A percentile compares a stretch with the other conserved stretches of the same genome.
Conservation (phyloP, 2,329 filamentous ascomycete species). For the Trichoderma sp. region DNA sequence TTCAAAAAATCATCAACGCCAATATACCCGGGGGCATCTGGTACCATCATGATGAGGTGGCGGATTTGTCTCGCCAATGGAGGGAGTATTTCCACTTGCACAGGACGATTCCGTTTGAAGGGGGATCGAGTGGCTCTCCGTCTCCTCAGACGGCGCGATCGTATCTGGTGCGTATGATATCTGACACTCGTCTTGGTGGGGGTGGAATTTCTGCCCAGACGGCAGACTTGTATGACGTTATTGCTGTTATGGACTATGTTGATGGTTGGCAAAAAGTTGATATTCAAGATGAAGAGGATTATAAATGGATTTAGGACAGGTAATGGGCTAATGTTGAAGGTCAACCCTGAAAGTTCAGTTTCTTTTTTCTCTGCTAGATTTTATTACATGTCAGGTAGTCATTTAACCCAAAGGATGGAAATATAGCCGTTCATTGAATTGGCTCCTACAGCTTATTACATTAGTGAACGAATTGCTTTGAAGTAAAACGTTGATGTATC, state of each 20-base stretch:
- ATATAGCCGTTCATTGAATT: no score
- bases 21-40: background rate
- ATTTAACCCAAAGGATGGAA: background rate
- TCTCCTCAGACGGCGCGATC: background rate
- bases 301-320: background rate
- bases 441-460: no score
- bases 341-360: no score
- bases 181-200: background rate
- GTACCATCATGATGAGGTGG: background rate
- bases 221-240: background rate
- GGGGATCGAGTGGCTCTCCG: background rate
- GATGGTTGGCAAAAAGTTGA: background rate
- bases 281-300: background rate
- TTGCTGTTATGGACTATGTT: background rate
- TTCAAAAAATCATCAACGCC: background rate
- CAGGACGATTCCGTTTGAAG: background rate
- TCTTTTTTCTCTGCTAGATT: no score
- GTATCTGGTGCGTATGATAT: background rate
- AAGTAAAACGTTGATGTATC: no score
- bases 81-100: background rate
- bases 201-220: background rate
- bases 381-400: background rate
- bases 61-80: background rate
- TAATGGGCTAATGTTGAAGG: background rate
- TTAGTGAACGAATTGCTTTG: no score